A percentile compares a stretch with the other conserved stretches of the same genome.
Evolutionary conservation across 1,284 basidiomycete genomes (phyloP).

Genomic region (Puccinia triticina): DNA sequence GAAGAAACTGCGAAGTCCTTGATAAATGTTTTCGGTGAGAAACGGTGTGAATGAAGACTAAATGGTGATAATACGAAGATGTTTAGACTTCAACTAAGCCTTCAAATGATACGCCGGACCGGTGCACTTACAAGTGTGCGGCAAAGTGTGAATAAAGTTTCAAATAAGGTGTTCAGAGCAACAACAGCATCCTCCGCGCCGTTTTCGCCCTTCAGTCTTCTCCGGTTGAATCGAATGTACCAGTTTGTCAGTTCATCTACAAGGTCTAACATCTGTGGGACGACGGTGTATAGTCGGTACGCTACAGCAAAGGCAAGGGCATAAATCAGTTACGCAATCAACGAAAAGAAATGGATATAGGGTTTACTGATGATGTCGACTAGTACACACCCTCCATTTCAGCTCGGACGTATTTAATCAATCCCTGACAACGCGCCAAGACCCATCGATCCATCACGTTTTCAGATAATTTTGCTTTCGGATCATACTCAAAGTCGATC

Average conservation of each 20-base stretch:
- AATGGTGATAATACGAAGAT: slow-evolving; percentile 5
- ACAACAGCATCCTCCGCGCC: slow-evolving; percentile 83
- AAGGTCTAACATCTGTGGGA: slow-evolving; percentile 87
- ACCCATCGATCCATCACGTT: slow-evolving; percentile 99
- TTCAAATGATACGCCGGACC: not conserved
- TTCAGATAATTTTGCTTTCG: slow-evolving; percentile 77
- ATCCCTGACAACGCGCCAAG: slow-evolving; percentile 90
- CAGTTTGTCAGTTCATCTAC: slow-evolving; percentile 98
- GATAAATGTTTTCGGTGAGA: slow-evolving; percentile 95
- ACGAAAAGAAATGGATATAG: not conserved
- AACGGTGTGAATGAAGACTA: slow-evolving; percentile 98
- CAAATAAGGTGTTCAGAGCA: slow-evolving; percentile 94
- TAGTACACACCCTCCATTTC: slow-evolving; percentile 78
- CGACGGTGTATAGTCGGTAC: slow-evolving; percentile 97
- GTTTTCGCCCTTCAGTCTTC: slow-evolving; percentile 91
- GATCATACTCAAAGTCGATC: slow-evolving; percentile 81
- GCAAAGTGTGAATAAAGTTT: slow-evolving; percentile 90
- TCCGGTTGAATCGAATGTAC: slow-evolving; percentile 99
- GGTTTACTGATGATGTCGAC: not conserved
- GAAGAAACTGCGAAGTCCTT: slow-evolving; percentile 81
- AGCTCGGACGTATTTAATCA: slow-evolving; percentile 85
- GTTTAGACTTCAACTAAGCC: not conserved
- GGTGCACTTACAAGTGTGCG: slow-evolving; percentile 76
- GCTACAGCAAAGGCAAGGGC: slow-evolving; percentile 61
- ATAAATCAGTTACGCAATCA: not conserved